Conservation (phyloP, 176 grass and related monocot species). For the Musa itinerans region DNA sequence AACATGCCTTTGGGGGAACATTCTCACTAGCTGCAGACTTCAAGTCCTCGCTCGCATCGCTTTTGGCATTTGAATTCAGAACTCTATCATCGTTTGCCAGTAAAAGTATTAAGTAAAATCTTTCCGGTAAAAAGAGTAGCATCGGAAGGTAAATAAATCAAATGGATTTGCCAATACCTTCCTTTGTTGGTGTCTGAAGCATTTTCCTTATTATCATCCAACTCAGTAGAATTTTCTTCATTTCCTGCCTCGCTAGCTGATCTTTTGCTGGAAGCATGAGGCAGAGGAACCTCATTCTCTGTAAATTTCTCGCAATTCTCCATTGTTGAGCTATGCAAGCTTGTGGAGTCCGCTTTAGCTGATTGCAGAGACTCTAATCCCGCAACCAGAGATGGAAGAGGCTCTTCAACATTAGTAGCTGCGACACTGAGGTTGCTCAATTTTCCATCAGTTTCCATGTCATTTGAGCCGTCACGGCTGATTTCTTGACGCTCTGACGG, state of each 20-base stretch:
- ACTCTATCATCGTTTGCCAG: neutral
- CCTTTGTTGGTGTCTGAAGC: neutral
- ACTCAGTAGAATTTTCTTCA: neutral
- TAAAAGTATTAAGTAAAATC: neutral
- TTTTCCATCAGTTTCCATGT: neutral
- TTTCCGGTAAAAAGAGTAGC: conserved; percentile 7
- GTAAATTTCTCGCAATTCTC: conserved; percentile 18
- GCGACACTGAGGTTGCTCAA: neutral
- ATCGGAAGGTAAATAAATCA: neutral
- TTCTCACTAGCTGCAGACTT: neutral
- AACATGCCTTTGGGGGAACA: neutral
- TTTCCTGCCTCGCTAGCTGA: conserved; percentile 2
- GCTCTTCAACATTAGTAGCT: conserved; percentile 3
- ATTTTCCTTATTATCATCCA: conserved; percentile 72
- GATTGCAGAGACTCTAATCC: conserved; percentile 1
- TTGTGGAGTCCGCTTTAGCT: neutral
- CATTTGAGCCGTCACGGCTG: neutral
- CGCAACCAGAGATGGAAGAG: neutral
- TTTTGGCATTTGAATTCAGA: neutral
- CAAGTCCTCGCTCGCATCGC: neutral
- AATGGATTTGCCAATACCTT: conserved; percentile 16
- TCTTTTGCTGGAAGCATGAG: conserved; percentile 1
- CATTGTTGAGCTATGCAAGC: neutral
- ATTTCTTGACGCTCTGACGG: neutral
- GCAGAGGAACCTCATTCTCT: neutral